These are phyloP conservation scores for Eremothecium sinecaudum DNA, from an alignment of 1,139 yeast genomes.

Conservation along the genomic window DNA sequence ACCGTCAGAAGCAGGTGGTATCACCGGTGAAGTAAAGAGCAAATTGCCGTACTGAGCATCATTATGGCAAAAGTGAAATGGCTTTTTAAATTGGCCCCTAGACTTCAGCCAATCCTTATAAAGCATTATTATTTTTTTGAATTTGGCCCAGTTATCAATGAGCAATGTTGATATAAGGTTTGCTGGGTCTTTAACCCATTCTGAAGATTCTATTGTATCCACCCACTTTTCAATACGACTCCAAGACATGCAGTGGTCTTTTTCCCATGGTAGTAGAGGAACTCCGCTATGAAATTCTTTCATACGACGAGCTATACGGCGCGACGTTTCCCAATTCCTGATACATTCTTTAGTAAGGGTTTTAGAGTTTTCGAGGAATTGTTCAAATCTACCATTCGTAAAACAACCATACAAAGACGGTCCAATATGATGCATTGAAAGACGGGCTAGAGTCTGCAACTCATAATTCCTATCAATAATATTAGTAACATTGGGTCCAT, in stretches of 20 bases:
- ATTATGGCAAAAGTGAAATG: conserved; percentile 76
- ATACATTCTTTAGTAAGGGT: conserved; percentile 67
- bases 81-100: conserved; percentile 40
- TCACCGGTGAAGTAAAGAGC: conserved; percentile 38
- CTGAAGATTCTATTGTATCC: conserved; percentile 39
- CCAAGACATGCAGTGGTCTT: conserved; percentile 62
- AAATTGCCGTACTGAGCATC: conserved; percentile 95
- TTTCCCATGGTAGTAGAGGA: conserved; percentile 47
- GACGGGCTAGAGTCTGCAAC: conserved; percentile 58
- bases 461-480: conserved; percentile 83
- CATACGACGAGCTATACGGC: conserved; percentile 92
- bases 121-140: conserved; percentile 38
- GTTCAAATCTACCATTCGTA: conserved; percentile 86
- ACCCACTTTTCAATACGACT: conserved; percentile 65
- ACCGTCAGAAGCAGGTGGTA: conserved; percentile 26
- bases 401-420: conserved; percentile 85
- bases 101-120: conserved; percentile 57
- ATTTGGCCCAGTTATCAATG: conserved; percentile 41
- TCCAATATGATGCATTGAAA: conserved; percentile 73
- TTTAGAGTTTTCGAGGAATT: conserved; percentile 59
- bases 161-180: conserved; percentile 39
- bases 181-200: conserved; percentile 28
- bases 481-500: conserved; percentile 83
- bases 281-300: conserved; percentile 83
- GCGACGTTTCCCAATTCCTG: conserved; percentile 64